Base-by-base conservation (phyloP, 1,284 basidiomycete genomes). In the Moesziomyces antarcticus region DNA sequence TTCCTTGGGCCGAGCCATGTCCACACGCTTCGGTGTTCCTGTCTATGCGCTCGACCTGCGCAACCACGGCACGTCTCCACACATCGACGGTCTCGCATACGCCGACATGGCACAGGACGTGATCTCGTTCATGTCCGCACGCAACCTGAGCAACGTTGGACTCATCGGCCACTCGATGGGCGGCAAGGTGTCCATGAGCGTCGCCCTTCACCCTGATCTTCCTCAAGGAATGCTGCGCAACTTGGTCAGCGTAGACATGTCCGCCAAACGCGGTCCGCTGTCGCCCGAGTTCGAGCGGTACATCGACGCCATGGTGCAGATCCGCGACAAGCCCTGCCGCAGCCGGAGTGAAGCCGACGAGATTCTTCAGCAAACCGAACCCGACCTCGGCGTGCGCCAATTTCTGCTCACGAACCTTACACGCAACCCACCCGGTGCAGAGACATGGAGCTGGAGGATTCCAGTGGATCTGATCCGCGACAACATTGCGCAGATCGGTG, bases 131-230 rank as follows among this genome's bases (percentile, higher is more conserved):
- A 76, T 88, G 59, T 40, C 79, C 5, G 78, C 85, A 24, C 81
- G 84, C 3, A 71, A 80, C 4, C 78, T 88, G 9, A 69, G 64
- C 11, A 75, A 91, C n/a, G 87, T 92, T 24, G 88, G 89, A 0
- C 86, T 94, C 3, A 86, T 93, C 8, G 93, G 93, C 0, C 93
- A 94, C 79, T 94, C 92, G 2, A 93, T 94, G 92, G 93, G 93
- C 60, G 93, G 93, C 14, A 95, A 95, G 84, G 91, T 90, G 1
- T 91, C 91, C 0, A 93, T 93, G 92, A 83, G 90, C 1, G 85
- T 92, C 30, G 92, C 93, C 0, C 87, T 95, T 22, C 82, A 85
- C 57, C 87, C 78, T 85, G 88, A 30, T 81, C 18, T 85, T 84
- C 48, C 84, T 87, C 3, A 84, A 18, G 30, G 58, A 43, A 50